Base-by-base conservation (phyloP, 495 filamentous ascomycete species). In the Aspergillus biplanus region DNA sequence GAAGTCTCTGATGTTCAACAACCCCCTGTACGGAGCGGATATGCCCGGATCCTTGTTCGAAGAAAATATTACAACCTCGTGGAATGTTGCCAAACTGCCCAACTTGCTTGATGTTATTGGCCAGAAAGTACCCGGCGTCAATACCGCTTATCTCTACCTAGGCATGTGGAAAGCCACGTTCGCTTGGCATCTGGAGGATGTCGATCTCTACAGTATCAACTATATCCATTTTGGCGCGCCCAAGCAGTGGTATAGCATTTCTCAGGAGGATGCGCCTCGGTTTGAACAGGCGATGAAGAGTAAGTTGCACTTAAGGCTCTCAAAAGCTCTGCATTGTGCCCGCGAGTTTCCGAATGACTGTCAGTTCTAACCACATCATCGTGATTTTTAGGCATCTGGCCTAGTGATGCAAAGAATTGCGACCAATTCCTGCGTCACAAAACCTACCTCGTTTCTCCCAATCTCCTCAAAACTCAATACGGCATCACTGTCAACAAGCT, bases 111-210 rank as follows among this genome's bases (percentile, higher is more conserved):
- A 99, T 75, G 91, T 98, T 5, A 80, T 99, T 3, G 96, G 95
- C 18, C 92, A 92, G 42, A 97, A 97, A 65, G 90, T 99, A 0
- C 95, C 95, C 12, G 95, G 95, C 62, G 95, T 99, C 63, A 99
- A 99, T 70, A 98, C 96, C 5, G 94, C 95, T n/a, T 99, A 99
- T 73, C 83, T 99, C 11, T 99, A 99, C 65, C 81, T 98, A 48
- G 95, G 95, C 18, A 98, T 98, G 96, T 99, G 95, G 95, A 99
- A 97, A 71, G 95, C 95, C 18, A 97, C 95, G 2, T 99, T 99
- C 72, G 94, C 95, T 9, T 99, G 95, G 95, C 95, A 99, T 85
- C 79, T 99, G 44, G 95, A 99, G 71, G 95, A 99, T 78, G 93
- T 99, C 58, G 95, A 99, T 78, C 85, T 99, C 3, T 98, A 98